phyloP scores from a whole-genome alignment of 768 basidiomycete species.

The Pleurotus pulmonarius region DNA sequence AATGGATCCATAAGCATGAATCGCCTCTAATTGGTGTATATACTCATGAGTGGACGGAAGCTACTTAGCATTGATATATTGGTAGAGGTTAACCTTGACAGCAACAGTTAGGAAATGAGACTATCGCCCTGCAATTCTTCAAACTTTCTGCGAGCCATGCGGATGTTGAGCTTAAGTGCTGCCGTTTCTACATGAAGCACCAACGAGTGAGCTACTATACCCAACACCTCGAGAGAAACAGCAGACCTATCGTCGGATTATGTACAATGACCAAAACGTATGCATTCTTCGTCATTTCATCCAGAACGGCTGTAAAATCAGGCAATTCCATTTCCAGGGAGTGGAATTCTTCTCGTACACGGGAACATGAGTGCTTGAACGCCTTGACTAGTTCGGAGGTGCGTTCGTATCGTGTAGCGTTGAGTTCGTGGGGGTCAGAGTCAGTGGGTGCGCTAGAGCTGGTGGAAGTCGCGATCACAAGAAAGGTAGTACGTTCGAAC shows the following conservation, averaged over 20 bases:
- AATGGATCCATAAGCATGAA: too few relatives aligned
- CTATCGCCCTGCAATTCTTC: conserved; percentile 84
- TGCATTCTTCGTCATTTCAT: conserved; percentile 90
- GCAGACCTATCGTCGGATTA: conserved; percentile 81
- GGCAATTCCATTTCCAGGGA: conserved; percentile 82
- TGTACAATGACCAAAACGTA: conserved; percentile 89
- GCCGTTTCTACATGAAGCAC: conserved; percentile 65
- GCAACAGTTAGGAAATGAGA: conserved; percentile 29
- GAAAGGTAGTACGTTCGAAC: conserved; percentile 96
- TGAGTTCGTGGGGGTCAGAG: conserved; percentile 41
- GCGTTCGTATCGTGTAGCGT: conserved; percentile 76
- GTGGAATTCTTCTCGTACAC: conserved; percentile 80
- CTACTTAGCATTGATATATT: too few relatives aligned
- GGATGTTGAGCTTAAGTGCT: conserved; percentile 83
- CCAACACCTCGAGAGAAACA: not conserved
- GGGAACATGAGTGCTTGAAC: conserved; percentile 90
- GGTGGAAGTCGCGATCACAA: conserved; percentile 88
- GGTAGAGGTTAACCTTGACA: not conserved
- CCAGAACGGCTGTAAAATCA: conserved; percentile 86
- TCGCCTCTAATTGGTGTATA: too few relatives aligned
- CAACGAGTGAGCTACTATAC: conserved; percentile 4
- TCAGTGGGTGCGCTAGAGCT: conserved; percentile 33
- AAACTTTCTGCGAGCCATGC: conserved; percentile 82
- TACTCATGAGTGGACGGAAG: too few relatives aligned
- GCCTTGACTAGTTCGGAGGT: conserved; percentile 93